A percentile compares a stretch with the other conserved stretches of the same genome.
Evolutionary conservation across 2,329 filamentous ascomycete species (phyloP).

Genomic region (Rutstroemia sydowiana): DNA sequence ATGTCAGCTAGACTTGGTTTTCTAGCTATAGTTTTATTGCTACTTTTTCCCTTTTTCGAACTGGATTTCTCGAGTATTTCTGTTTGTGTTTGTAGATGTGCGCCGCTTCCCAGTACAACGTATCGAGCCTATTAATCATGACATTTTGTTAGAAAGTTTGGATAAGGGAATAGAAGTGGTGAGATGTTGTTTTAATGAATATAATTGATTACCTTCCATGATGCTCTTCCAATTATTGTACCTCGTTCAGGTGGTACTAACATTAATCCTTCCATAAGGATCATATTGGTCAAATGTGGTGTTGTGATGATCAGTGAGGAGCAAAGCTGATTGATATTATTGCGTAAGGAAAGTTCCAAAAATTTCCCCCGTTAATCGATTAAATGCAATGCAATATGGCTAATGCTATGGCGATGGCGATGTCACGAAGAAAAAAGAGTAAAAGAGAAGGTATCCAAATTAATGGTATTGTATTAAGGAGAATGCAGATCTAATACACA

Average conservation of each 20-base stretch:
- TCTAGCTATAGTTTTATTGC: conserved; percentile 19
- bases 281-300: conserved; percentile 16
- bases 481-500: too few relatives aligned
- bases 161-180: background rate
- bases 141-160: background rate
- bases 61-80: conserved; percentile 32
- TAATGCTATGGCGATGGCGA: too few relatives aligned
- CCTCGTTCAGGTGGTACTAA: conserved; percentile 44
- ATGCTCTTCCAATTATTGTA: conserved; percentile 42
- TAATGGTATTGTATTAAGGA: too few relatives aligned
- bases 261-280: conserved; percentile 44
- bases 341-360: too few relatives aligned
- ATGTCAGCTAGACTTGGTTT: conserved; percentile 27
- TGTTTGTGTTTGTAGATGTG: conserved; percentile 38
- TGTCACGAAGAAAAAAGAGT: too few relatives aligned
- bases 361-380: too few relatives aligned
- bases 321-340: background rate
- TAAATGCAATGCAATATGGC: too few relatives aligned
- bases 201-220: conserved; percentile 43
- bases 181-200: conserved; percentile 3
- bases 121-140: conserved; percentile 45
- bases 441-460: too few relatives aligned
- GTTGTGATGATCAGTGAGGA: background rate
- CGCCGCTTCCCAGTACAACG: conserved; percentile 46
- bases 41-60: conserved; percentile 10